phyloP scores from a whole-genome alignment of 2,329 filamentous ascomycete genomes.

The Bipolaris bicolor region DNA sequence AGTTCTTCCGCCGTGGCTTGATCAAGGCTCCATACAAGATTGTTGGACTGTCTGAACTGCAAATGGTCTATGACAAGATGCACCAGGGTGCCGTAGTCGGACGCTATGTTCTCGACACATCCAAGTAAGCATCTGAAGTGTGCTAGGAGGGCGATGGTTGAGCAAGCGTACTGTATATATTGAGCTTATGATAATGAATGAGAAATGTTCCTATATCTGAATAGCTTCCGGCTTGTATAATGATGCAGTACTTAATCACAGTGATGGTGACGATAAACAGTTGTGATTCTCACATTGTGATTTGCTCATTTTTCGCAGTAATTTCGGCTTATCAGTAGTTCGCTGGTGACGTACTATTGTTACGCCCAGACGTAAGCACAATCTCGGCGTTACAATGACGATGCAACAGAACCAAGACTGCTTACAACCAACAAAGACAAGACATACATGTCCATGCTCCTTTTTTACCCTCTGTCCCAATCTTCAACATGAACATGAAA shows the following conservation, averaged over 20 bases:
- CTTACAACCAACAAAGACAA: no score
- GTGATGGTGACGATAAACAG: background rate
- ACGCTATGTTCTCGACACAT: constrained; percentile 77
- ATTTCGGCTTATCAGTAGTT: no score
- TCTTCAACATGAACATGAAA: no score
- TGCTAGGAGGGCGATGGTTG: background rate
- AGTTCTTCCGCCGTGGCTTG: constrained; percentile 83
- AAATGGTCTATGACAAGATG: constrained; percentile 77
- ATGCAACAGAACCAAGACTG: no score
- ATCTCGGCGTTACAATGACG: no score
- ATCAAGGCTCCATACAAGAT: constrained; percentile 89
- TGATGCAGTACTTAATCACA: no score
- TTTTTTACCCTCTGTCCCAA: no score
- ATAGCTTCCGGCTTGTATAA: background rate
- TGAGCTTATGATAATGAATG: background rate
- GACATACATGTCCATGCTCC: no score
- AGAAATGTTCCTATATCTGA: background rate
- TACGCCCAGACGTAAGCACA: no score
- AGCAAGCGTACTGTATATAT: constrained; percentile 18
- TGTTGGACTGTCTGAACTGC: constrained; percentile 78
- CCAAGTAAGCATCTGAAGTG: constrained; percentile 31
- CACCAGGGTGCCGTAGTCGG: constrained; percentile 73
- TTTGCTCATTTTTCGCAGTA: background rate
- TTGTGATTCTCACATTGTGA: background rate
- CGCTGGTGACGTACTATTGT: no score